Conservation (phyloP, 345 rosid genomes). For the Streptanthus diversifolius region DNA sequence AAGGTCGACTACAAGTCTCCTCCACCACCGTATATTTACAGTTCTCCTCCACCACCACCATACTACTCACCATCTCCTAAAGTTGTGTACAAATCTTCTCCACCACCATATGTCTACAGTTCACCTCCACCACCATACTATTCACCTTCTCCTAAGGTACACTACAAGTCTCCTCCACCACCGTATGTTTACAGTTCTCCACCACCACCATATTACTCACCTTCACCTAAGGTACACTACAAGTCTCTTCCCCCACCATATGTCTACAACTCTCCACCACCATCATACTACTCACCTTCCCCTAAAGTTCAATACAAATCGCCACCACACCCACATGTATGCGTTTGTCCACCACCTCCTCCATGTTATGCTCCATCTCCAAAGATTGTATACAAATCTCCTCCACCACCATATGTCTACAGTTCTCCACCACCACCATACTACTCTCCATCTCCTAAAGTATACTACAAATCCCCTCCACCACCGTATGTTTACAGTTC, state of each 20-base stretch:
- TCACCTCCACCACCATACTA: conserved; percentile 14
- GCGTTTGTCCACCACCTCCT: conserved; percentile 1
- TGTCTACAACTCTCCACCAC: conserved; percentile 8
- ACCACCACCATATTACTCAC: conserved; percentile 14
- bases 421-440: conserved; percentile 8
- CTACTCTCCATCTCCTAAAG: neutral
- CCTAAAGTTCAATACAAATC: neutral
- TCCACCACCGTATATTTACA: conserved; percentile 3
- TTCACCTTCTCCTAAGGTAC: neutral
- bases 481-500: neutral
- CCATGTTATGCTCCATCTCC: neutral
- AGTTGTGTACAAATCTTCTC: neutral
- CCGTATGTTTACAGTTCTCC: conserved; percentile 9
- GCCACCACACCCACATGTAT: conserved; percentile 9
- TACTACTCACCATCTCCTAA: conserved; percentile 1
- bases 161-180: conserved; percentile 16
- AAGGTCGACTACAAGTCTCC: neutral
- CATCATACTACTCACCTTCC: neutral
- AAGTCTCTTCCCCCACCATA: conserved; percentile 15
- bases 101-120: conserved; percentile 13
- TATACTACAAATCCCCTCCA: neutral
- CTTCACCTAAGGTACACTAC: neutral
- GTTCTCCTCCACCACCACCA: conserved; percentile 6
- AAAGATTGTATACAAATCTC: neutral
- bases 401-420: conserved; percentile 19